A percentile compares a stretch with the other conserved stretches of the same genome.
Conservation (phyloP, 176 grass and related monocot genomes). For the Phoenix dactylifera region DNA sequence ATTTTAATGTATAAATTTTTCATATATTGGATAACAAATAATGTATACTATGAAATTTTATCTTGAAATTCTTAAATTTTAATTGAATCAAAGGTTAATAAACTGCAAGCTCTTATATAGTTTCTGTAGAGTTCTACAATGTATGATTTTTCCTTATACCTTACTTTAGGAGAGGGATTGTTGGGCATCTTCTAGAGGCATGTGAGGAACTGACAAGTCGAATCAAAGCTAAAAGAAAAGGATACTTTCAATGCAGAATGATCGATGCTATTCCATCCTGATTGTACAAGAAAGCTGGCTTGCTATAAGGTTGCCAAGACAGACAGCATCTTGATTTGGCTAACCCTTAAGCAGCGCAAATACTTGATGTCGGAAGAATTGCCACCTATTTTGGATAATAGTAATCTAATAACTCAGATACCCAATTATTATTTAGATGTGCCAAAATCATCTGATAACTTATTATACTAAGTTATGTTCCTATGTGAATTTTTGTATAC, state of each 20-base stretch:
- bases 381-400: conserved; percentile 17
- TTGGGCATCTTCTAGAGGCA: conserved; percentile 62
- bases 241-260: conserved; percentile 85
- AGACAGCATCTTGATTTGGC: conserved; percentile 70
- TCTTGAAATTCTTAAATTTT: too few species aligned
- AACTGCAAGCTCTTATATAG: too few species aligned
- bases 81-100: too few species aligned
- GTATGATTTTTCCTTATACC: too few species aligned
- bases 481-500: too few species aligned
- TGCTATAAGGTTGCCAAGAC: conserved; percentile 39
- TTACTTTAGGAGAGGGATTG: conserved; percentile 53
- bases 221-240: conserved; percentile 47
- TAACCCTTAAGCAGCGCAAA: conserved; percentile 69
- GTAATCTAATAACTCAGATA: conserved; percentile 6
- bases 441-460: conserved; percentile 5
- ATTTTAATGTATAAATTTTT: too few species aligned
- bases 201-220: conserved; percentile 57
- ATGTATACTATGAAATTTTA: too few species aligned
- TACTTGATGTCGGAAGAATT: conserved; percentile 73
- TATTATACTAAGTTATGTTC: too few species aligned
- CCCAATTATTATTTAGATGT: conserved; percentile 4
- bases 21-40: too few species aligned
- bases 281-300: conserved; percentile 67
- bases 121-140: too few species aligned
- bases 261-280: conserved; percentile 57